Conservation (phyloP, 768 basidiomycete genomes). For the Coprinellus micaceus region DNA sequence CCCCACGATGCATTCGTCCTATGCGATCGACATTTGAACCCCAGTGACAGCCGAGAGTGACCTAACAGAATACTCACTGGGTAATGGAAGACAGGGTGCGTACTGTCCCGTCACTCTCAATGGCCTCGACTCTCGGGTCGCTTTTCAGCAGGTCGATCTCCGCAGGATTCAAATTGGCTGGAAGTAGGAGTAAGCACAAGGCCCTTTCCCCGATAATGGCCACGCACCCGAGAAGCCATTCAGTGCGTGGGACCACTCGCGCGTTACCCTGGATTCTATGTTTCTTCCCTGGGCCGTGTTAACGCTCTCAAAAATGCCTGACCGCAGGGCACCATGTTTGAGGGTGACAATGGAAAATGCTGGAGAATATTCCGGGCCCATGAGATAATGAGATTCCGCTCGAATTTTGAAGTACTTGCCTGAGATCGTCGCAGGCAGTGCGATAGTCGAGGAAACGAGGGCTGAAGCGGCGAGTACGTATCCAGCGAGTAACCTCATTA, state of each 20-base stretch:
- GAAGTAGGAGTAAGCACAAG: not conserved
- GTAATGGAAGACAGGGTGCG: constrained; percentile 17
- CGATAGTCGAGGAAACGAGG: not conserved
- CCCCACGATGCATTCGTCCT: constrained; percentile 34
- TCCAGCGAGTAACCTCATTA: too few relatives aligned
- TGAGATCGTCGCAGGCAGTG: not conserved
- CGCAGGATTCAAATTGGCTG: constrained; percentile 15
- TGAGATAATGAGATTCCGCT: not conserved
- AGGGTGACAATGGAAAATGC: constrained; percentile 30
- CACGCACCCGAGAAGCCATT: constrained; percentile 31
- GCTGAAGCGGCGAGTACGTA: not conserved
- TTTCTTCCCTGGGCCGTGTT: not conserved
- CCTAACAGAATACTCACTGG: constrained; percentile 15
- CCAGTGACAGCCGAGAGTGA: too few relatives aligned
- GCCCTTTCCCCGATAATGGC: not conserved
- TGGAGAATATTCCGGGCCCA: not conserved
- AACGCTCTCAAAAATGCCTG: constrained; percentile 13
- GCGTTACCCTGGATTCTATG: constrained; percentile 1
- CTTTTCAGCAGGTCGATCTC: constrained; percentile 22
- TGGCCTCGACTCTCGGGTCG: constrained; percentile 21
- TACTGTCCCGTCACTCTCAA: constrained; percentile 25
- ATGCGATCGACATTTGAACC: not conserved
- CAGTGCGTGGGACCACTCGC: constrained; percentile 24
- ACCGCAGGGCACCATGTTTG: constrained; percentile 22
- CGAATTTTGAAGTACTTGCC: not conserved